Evolutionary conservation across 2,329 filamentous ascomycete genomes (phyloP).

Genomic region (Sporothrix dimorphospora): DNA sequence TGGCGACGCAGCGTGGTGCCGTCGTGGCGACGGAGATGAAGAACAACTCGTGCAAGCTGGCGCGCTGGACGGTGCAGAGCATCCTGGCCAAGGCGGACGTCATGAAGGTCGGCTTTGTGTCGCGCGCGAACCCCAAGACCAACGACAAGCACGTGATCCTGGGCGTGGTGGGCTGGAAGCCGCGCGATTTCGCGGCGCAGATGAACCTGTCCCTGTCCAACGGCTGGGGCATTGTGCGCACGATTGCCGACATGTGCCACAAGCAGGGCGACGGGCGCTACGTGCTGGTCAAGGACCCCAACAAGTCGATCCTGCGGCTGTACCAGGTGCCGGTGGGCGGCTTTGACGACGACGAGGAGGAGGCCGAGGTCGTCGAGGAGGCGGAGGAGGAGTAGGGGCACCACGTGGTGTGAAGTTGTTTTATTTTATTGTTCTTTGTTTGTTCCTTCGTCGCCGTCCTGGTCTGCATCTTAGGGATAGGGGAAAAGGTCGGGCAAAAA

Average conservation of each 20-base stretch:
- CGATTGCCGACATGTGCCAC: conserved; percentile 92
- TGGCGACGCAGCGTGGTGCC: conserved; percentile 91
- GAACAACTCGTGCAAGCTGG: conserved; percentile 99
- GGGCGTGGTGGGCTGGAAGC: conserved; percentile 96
- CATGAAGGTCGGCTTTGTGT: conserved; percentile 99
- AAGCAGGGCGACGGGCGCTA: conserved; percentile 80
- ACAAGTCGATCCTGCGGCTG: conserved; percentile 91
- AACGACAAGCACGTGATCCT: conserved; percentile 94
- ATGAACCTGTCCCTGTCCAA: conserved; percentile 98
- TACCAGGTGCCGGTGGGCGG: conserved; percentile 88
- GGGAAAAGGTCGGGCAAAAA: conserved; percentile 20
- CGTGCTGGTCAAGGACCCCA: conserved; percentile 85
- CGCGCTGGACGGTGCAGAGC: conserved; percentile 94
- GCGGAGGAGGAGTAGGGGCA: conserved; percentile 44
- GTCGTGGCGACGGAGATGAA: conserved; percentile 99
- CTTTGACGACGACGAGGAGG: conserved; percentile 88
- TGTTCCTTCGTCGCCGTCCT: background rate
- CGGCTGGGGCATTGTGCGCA: conserved; percentile 98
- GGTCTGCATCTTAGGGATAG: background rate
- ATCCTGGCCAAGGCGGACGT: conserved; percentile 96
- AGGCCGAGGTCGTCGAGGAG: conserved; percentile 56
- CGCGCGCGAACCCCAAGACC: conserved; percentile 86
- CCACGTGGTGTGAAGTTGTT: too few species aligned
- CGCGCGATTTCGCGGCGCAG: conserved; percentile 91
- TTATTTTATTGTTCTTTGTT: background rate